Base-by-base conservation (phyloP, 2,329 filamentous ascomycete genomes). In the Cladosporium sphaerospermum region DNA sequence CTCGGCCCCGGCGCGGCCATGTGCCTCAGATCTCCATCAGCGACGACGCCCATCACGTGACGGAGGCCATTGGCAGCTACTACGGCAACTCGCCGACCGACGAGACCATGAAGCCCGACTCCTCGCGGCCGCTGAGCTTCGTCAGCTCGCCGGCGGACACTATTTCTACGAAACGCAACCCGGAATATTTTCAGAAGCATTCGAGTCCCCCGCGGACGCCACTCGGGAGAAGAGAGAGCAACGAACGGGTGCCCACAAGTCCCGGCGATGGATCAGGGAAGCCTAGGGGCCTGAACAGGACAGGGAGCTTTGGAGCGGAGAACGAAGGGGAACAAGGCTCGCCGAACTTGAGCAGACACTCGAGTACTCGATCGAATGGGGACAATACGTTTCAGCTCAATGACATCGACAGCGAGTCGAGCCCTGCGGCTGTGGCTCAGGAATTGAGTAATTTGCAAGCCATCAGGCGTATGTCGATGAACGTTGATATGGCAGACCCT, bases 371-470 rank as follows among this genome's bases (percentile, higher is more conserved):
- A 36, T 51, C 48, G 13, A 40, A 51, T 18, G 48, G 40, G 28
- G 69, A 71, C 23, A 68, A 68, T 1, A 67, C 67, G 5, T 57
- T 64, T 6, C 66, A 67, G 56, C 80, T 92, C 58, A 92, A 91
- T 63, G 83, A 92, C 61, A 80, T 95, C 58, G 88, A 91, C 65
- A 93, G 93, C 69, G 92, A 96, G 68, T 90, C 90, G 58, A 86
- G 92, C 64, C 86, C 91, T 1, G 90, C 85, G 55, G 89, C 91
- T 57, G 88, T 96, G 55, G 89, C 89, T 23, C 89, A 95, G 72
- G 91, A 96, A 72, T 75, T 96, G 62, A 95, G 86, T 75, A 96
- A 96, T 65, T 73, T 96, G 56, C 90, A 95, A 69, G 91, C 91
- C 2, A 80, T 96, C 57, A 82, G 91, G 61, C 83, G 91, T 59